Base-by-base conservation (phyloP, 2,329 filamentous ascomycete species). In the Diaporthe caulivora region DNA sequence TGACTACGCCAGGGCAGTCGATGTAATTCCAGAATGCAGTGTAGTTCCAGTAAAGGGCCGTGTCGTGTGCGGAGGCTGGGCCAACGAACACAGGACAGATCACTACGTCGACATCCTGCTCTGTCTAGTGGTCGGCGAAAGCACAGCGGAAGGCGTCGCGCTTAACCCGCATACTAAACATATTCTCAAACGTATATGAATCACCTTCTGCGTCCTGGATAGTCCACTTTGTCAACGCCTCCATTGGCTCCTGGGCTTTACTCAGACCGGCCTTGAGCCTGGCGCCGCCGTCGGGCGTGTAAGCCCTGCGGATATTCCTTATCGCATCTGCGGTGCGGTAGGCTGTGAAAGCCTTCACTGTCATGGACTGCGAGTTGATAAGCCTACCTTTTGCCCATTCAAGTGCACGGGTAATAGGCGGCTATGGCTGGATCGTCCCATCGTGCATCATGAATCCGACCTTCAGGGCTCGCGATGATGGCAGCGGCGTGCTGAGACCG, bases 281-380 rank as follows among this genome's bases (percentile, higher is more conserved):
- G 53, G 74, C 75, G 3, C 81, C 85, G 18, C 83, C 84, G 34
- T 87, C 86, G 0, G 87, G 86, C 78, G 84, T 88, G 80, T 88
- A 88, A 17, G 86, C 82, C 4, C 75, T 75, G 62, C 80, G 75
- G 75, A 86, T 83, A 76, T 76, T 80, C 0, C 53, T 44, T 74
- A 78, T 80, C 0, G 80, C 80, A 24, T 83, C 76, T 31, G 78
- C 76, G 0, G 78, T 77, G 3, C 79, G 78, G n/a, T 78, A 80
- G 0, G 82, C 80, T 2, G 71, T 77, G 73, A 85, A 86, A 0
- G 75, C 34, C 70, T 83, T 85, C 13, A 85, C 57, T 42, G 82
- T 77, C 11, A 85, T 49, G 0, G 74, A 11, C 0, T 64, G 69
- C 1, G 76, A 60, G 8, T 75, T 68, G 2, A 76, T 76, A 6